Evolutionary conservation across 2,329 filamentous ascomycete genomes (phyloP), one percentile per base, ranked within the genome.

Genomic region (Aspergillus transmontanensis): DNA sequence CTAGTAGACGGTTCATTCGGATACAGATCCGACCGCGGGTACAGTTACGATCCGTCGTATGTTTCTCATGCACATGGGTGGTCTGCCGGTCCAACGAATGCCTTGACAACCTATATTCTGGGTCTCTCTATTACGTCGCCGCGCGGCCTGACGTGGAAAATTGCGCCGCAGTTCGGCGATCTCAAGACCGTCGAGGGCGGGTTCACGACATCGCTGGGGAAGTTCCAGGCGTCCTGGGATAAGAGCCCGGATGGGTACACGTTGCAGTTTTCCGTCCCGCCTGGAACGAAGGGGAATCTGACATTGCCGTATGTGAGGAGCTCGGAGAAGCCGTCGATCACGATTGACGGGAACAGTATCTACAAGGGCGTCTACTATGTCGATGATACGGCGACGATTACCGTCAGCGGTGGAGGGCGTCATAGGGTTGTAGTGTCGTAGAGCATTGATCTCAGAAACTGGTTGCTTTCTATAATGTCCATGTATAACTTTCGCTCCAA

Each of bases 1-100:
- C 78, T 86, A 1, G 73, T 72, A 0, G 81, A 89, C 65, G 86
- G 85, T 3, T 83, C 78, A 0, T 90, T 86, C 66, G 84, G 82
- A 2, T 90, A 89, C 69, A 79, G 86, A 2, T 79, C 77, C 36
- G 76, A 81, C 55, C 73, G 81, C 7, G 86, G 85, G 0, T 88
- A 89, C 32, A 9, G 36, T 9, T 14, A 58, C 46, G 60, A 62
- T 12, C 55, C 57, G n/a, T 62, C 60, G 21, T 62, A 62, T 32
- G 56, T 62, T 5, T 62, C 60, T 30, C 60, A 62, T 41, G 60
- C 80, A 1, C 80, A 82, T 61, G 79, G 80, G 1, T 82, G 80
- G 80, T 79, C 76, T 10, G 71, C 75, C 1, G 79, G 79, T 9
- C 80, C 80, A 1, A 81, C 79, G 2, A 77, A 73, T 7, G 77